Evolutionary conservation across 1,284 basidiomycete species (phyloP), one percentile per base, ranked within the genome.

Genomic region (Sparassis latifolia): DNA sequence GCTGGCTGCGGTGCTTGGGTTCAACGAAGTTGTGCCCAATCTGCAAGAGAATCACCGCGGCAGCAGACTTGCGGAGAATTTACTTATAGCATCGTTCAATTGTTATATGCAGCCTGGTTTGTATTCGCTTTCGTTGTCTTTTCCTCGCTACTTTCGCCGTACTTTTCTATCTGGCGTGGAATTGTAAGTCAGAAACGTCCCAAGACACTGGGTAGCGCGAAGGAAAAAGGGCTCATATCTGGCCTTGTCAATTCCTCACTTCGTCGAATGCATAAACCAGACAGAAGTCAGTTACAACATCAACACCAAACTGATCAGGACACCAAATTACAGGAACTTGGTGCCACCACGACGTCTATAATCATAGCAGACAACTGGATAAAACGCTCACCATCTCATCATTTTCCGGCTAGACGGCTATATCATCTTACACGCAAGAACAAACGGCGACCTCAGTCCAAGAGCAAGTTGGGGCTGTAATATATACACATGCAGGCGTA

Each of bases 11-110:
- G 7, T 89, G 88, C 63, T 71, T 90, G 42, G 85, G 84, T n/a
- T 80, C 84, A 5, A 89, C 86, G 2, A 86, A 82, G 61, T 72
- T 89, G 10, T 90, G 87, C 65, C 87, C 87, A 0, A 89, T 90
- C 55, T 90, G 87, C 72, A 88, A 89, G 65, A 77, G 88, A 44
- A 90, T 90, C 52, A 90, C 87, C 29, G 74, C 75, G 2, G 85
- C 85, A 5, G 69, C 74, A 10, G 87, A 89, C 57, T 66, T 90
- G 58, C 75, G 87, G 51, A 74, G 85, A 56, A 73, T 90, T 45
- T 90, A 86, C 64, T 57, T 80, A 54, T 80, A 62, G 28, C 44
- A 28, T 33, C n/a, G n/a, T 35, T 31, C 38, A 35, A 38, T 4
- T 20, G 40, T 41, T 37, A 31, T 28, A 42, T 10, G 28, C 45